These are phyloP conservation scores for Carex kokanica DNA, from an alignment of 176 grass and related monocot genomes.

Conservation along the genomic window DNA sequence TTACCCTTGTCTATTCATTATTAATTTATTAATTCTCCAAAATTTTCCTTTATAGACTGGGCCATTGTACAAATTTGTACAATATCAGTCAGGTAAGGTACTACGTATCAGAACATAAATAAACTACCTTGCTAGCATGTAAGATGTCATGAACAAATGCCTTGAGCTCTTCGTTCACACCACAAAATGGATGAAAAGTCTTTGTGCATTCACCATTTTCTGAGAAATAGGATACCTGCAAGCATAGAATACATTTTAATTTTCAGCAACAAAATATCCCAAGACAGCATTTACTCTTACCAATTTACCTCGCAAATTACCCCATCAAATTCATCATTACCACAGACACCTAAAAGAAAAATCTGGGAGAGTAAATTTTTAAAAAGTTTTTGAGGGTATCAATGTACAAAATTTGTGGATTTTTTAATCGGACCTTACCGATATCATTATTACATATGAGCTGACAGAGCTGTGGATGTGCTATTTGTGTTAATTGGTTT, in stretches of 20 bases:
- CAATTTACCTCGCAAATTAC: background rate
- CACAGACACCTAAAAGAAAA: background rate
- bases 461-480: background rate
- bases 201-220: constrained; percentile 63
- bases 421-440: background rate
- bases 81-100: background rate
- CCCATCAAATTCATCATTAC: background rate
- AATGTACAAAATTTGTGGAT: background rate
- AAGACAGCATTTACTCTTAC: background rate
- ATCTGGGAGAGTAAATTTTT: background rate
- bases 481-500: background rate
- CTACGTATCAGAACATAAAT: background rate
- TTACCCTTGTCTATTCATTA: background rate
- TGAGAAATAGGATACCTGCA: constrained; percentile 61
- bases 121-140: constrained; percentile 48
- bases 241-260: background rate
- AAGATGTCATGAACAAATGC: constrained; percentile 76
- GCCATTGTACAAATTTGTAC: background rate
- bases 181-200: constrained; percentile 79
- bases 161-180: constrained; percentile 93
- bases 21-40: background rate
- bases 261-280: background rate
- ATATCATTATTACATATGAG: background rate
- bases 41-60: background rate
- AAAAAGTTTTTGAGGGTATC: background rate